Evolutionary conservation across 2,329 filamentous ascomycete genomes (phyloP), one percentile per base, ranked within the genome.

Genomic region (Aspergillus calidoustus): DNA sequence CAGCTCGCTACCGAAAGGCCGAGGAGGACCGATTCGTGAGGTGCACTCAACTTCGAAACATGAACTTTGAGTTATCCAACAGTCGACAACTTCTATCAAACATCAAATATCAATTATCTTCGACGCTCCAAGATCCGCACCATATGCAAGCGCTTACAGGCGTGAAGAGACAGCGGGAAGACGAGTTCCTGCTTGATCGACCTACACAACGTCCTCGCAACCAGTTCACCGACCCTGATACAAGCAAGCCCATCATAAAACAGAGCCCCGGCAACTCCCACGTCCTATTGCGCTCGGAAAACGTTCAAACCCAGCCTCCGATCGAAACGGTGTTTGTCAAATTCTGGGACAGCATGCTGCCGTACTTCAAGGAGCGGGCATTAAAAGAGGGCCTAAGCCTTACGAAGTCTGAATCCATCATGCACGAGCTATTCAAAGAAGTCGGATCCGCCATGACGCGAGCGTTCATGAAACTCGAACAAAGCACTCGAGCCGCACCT

Each of bases 401-500:
- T n/a, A 50, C 60, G 41, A 66, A 64, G 31, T 66, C 61, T 17
- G 65, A 67, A 25, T 57, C 62, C 7, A 65, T 67, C 43, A 63
- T 67, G 59, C 61, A 63, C 28, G 64, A 67, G 22, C 57, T 67
- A 7, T 65, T 67, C 19, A 61, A 65, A 41, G 65, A 67, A 41
- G 60, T 67, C 23, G 65, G 64, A 44, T 53, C 60, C 44, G 60
- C 65, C 7, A 55, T 67, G 47, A 59, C 64, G 11, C 57, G 58
- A 30, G 65, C 65, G 2, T 61, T 67, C 25, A 30, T 64, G 46
- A 62, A 59, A 56, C 58, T 67, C 31, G 63, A 65, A 23, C 54
- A 66, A 53, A 62, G 23, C 49, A 54, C 58, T 9, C 48, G 30
- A 7, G 3, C 47, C 9, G 44, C 19, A 48, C n/a, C 54, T 22